These are phyloP conservation scores for Candida gigantensis DNA, from an alignment of 1,139 yeast genomes.

Conservation along the genomic window DNA sequence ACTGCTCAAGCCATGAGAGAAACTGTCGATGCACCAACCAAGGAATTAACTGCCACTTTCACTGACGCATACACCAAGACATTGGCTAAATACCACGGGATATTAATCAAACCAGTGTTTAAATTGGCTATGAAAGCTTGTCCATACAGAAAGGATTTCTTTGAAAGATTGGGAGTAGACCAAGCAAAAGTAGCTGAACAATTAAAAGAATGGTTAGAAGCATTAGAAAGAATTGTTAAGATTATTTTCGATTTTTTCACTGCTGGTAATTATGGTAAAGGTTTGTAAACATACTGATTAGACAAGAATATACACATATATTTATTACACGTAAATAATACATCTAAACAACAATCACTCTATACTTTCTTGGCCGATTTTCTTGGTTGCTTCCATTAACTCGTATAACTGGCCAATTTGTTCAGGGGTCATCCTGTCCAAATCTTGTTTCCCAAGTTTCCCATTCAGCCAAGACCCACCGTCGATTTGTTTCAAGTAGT, in stretches of 20 bases:
- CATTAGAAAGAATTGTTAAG: conserved; percentile 72
- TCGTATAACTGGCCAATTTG: conserved; percentile 76
- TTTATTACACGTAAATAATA: too few species aligned
- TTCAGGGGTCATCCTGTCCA: conserved; percentile 86
- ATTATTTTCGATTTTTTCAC: conserved; percentile 75
- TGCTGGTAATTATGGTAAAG: conserved; percentile 86
- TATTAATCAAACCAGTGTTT: conserved; percentile 82
- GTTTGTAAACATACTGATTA: too few species aligned
- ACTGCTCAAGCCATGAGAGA: conserved; percentile 88
- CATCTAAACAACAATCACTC: too few species aligned
- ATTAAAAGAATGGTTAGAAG: conserved; percentile 70
- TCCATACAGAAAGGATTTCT: conserved; percentile 87
- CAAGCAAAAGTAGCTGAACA: conserved; percentile 66
- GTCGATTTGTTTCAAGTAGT: conserved; percentile 69
- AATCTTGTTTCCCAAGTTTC: conserved; percentile 60
- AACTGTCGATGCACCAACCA: conserved; percentile 59
- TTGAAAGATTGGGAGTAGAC: conserved; percentile 74
- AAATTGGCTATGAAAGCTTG: conserved; percentile 95
- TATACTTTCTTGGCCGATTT: conserved; percentile 35
- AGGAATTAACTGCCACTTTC: conserved; percentile 74
- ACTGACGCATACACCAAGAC: conserved; percentile 82
- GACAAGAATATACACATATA: too few species aligned
- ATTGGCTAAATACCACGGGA: conserved; percentile 76
- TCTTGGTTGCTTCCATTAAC: conserved; percentile 48
- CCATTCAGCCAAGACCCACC: conserved; percentile 79